A percentile compares a stretch with the other conserved stretches of the same genome.
phyloP scores from a whole-genome alignment of 192 early-diverging fungal genomes.

The Funneliformis geosporum region DNA sequence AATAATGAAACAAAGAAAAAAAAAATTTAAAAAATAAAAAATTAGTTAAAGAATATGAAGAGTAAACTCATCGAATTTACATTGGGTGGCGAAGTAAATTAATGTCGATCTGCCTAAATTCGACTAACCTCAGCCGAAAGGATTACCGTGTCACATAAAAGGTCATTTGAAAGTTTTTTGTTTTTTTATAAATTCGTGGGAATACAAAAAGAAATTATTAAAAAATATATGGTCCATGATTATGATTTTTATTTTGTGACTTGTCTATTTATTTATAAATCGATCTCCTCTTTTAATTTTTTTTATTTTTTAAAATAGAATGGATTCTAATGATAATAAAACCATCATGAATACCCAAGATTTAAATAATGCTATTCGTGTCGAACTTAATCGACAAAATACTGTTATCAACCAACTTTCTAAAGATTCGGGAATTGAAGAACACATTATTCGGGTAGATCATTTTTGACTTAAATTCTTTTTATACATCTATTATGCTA shows the following conservation, averaged over 20 bases:
- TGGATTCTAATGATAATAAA: neutral
- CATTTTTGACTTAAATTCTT: neutral
- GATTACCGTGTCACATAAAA: too few species aligned
- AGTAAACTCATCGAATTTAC: too few species aligned
- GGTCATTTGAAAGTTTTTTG: too few species aligned
- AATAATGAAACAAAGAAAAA: too few species aligned
- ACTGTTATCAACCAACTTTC: neutral
- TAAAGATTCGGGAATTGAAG: neutral
- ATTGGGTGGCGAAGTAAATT: too few species aligned
- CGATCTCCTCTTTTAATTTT: neutral
- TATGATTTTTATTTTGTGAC: neutral
- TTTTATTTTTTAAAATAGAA: neutral
- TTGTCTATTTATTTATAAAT: neutral
- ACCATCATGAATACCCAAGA: neutral
- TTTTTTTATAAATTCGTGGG: too few species aligned
- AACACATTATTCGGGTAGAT: neutral
- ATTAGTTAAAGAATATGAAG: too few species aligned
- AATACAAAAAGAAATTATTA: too few species aligned
- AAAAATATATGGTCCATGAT: too few species aligned
- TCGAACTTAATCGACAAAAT: neutral
- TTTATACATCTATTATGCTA: neutral
- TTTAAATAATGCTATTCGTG: neutral
- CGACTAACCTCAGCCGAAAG: too few species aligned
- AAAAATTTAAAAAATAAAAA: too few species aligned
- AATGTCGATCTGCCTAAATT: too few species aligned